Conservation (phyloP, 192 early-diverging fungal genomes). For the Gonapodya prolifera region DNA sequence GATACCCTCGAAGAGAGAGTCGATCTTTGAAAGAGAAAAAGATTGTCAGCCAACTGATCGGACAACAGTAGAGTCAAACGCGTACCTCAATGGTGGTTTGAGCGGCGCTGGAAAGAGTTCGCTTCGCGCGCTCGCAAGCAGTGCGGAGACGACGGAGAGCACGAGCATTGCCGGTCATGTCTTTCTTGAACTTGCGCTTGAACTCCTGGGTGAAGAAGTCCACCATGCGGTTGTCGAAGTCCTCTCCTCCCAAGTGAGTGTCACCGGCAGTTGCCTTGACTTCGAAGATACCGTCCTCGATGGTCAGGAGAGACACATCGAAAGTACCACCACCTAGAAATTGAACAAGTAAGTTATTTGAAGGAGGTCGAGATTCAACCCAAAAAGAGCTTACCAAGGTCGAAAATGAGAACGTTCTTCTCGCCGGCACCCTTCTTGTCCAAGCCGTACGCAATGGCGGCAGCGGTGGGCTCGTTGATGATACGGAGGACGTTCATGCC, state of each 20-base stretch:
- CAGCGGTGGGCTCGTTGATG: conserved; percentile 99
- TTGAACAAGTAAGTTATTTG: too few species aligned
- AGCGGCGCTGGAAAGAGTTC: conserved; percentile 84
- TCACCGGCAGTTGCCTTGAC: conserved; percentile 98
- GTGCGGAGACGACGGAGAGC: conserved; percentile 93
- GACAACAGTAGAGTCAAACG: too few species aligned
- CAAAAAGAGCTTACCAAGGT: conserved; percentile 97
- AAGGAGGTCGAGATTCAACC: conserved; percentile 96
- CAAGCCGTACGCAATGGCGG: conserved; percentile 97
- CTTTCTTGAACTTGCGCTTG: conserved; percentile 98
- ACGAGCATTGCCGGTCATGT: conserved; percentile 78
- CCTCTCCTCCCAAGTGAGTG: conserved; percentile 97
- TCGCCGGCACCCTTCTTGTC: conserved; percentile 88
- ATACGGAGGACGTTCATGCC: conserved; percentile 98
- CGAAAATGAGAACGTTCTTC: conserved; percentile 92
- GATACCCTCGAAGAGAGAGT: conserved; percentile 91
- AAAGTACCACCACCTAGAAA: conserved; percentile 97
- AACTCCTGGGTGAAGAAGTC: conserved; percentile 90
- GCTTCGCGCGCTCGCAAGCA: conserved; percentile 95
- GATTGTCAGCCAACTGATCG: too few species aligned
- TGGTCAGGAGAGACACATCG: conserved; percentile 72
- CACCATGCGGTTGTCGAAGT: conserved; percentile 98
- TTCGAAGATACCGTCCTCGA: conserved; percentile 73
- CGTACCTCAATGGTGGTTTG: conserved; percentile 93
- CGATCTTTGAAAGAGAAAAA: too few species aligned